Conservation (phyloP, 495 filamentous ascomycete species). For the Hypoxylon lenormandii region DNA sequence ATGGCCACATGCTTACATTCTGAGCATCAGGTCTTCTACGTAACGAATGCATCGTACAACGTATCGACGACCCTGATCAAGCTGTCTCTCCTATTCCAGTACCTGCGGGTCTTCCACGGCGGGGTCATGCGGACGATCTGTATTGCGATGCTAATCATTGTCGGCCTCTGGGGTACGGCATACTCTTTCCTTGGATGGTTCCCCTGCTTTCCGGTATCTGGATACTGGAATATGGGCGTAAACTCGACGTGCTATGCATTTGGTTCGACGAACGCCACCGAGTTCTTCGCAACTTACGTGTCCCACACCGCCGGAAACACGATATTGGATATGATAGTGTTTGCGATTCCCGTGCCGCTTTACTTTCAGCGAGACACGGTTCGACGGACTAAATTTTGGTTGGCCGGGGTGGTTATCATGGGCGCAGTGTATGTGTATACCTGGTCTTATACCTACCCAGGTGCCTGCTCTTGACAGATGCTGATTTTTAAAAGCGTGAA, state of each 20-base stretch:
- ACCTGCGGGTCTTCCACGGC: conserved; percentile 45
- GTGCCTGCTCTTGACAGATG: not conserved
- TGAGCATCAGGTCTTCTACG: conserved; percentile 41
- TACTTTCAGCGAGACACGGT: conserved; percentile 43
- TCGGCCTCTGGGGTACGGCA: conserved; percentile 43
- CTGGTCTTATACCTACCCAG: not conserved
- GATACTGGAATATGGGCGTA: conserved; percentile 42
- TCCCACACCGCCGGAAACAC: conserved; percentile 49
- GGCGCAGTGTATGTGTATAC: conserved; percentile 35
- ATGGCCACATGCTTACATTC: not conserved
- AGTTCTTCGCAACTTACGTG: conserved; percentile 43
- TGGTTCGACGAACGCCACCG: conserved; percentile 41
- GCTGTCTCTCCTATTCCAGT: conserved; percentile 51
- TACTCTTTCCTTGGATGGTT: conserved; percentile 44
- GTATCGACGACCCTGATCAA: conserved; percentile 49
- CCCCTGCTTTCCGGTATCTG: conserved; percentile 45
- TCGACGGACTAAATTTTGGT: conserved; percentile 39
- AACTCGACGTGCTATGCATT: conserved; percentile 48
- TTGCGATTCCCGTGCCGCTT: conserved; percentile 46
- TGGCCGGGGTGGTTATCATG: conserved; percentile 44
- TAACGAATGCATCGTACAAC: conserved; percentile 35
- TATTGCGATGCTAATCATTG: conserved; percentile 37
- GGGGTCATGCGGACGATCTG: conserved; percentile 43
- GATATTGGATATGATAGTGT: conserved; percentile 45
- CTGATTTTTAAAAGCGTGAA: conserved; percentile 47